Evolutionary conservation across 495 filamentous ascomycete species (phyloP), one percentile per base, ranked within the genome.

Genomic region (Neurospora sp.): DNA sequence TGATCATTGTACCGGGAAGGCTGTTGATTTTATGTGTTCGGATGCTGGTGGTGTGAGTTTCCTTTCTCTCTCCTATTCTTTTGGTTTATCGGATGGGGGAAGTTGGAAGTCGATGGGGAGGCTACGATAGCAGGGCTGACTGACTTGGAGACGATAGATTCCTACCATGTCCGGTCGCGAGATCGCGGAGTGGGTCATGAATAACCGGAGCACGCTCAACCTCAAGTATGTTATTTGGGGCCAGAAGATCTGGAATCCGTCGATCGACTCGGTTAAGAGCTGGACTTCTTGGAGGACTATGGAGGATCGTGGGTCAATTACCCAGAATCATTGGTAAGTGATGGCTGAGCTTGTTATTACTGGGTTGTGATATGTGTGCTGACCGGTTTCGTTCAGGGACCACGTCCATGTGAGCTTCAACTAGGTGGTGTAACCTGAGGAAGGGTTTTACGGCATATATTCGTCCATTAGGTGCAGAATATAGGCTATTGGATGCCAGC

Each of bases 171-270:
- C 77, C 8, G 83, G 83, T 9, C 74, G 75, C 0, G 70, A 79
- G 70, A 82, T 85, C 37, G 84, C 84, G 12, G 82, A 85, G 71
- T 85, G 84, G 84, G 76, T 80, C 9, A 85, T 84, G 84, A 79
- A 83, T 39, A 81, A 84, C 72, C 76, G 78, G 42, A 71, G 69
- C 5, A 59, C 73, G 3, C 76, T 86, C 41, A 79, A 79, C 65
- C 73, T 84, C 68, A 85, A 84, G 74, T 85, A 86, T 69, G 78
- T 84, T 16, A 85, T 85, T 70, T 85, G 83, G 83, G 83, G 83
- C 22, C 84, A 86, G 35, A 85, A 86, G 35, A 85, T 85, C 73
- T 86, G 83, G 84, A 80, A 79, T 48, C 75, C 79, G 3, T 61
- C 72, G 8, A 39, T 72, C 37, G 84, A 85, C 71, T 61, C 42